phyloP scores from a whole-genome alignment of 2,329 filamentous ascomycete species.

The Purpureocillium lavendulum region DNA sequence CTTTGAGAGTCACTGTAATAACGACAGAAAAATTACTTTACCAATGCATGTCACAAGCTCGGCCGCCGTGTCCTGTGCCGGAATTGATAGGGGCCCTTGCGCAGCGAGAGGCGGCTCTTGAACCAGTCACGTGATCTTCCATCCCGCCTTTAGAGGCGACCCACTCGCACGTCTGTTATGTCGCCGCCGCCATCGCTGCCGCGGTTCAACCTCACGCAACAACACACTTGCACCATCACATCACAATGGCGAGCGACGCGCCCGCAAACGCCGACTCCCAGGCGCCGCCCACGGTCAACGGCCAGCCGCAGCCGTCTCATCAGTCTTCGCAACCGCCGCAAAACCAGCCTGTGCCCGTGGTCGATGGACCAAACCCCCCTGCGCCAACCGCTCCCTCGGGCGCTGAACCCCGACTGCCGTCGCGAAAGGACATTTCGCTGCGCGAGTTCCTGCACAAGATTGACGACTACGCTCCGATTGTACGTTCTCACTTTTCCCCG shows the following conservation, averaged over 20 bases:
- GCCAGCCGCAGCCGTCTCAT: too few species aligned
- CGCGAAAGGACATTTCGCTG: constrained; percentile 84
- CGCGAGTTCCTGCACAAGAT: constrained; percentile 93
- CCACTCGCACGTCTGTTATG: too few species aligned
- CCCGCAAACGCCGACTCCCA: constrained; percentile 22
- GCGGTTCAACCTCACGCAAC: too few species aligned
- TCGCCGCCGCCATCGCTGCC: too few species aligned
- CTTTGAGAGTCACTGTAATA: constrained; percentile 1
- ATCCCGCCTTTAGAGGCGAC: too few species aligned
- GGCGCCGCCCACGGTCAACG: constrained; percentile 17
- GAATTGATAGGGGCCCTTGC: too few species aligned
- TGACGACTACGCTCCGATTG: constrained; percentile 96
- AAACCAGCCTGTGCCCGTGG: constrained; percentile 10
- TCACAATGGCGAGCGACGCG: constrained; percentile 25
- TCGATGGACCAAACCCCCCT: constrained; percentile 9
- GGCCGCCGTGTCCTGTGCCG: too few species aligned
- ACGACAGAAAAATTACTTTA: too few species aligned
- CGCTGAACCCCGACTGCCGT: constrained; percentile 56
- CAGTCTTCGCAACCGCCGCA: too few species aligned
- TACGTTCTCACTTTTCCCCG: constrained; percentile 34
- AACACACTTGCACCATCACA: too few species aligned
- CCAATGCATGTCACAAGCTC: too few species aligned
- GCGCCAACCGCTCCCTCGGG: constrained; percentile 37
- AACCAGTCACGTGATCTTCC: constrained; percentile 1
- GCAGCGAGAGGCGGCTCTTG: too few species aligned